Evolutionary conservation across 495 filamentous ascomycete genomes (phyloP).

Genomic region (Endocarpon pusillum): DNA sequence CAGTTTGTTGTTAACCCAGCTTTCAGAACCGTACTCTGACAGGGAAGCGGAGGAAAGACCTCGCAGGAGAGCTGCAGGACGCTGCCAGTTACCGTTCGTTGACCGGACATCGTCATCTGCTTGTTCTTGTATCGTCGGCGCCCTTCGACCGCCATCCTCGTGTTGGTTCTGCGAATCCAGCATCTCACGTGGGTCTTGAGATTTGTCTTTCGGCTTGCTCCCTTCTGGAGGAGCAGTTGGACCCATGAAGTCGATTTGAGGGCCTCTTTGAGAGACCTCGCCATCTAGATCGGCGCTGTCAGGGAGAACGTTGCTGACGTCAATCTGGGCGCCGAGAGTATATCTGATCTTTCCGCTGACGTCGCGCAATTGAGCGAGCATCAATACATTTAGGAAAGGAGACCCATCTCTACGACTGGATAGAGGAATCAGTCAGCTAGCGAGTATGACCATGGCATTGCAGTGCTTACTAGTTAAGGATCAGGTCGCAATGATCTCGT

Average conservation of each 20-base stretch:
- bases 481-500: conserved; percentile 46
- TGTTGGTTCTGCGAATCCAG: too few relatives aligned
- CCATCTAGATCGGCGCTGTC: conserved; percentile 7
- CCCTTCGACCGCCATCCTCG: too few relatives aligned
- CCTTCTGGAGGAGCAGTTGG: background rate
- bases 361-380: conserved; percentile 44
- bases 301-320: conserved; percentile 34
- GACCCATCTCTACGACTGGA: conserved; percentile 39
- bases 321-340: conserved; percentile 44
- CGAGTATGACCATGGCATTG: conserved; percentile 1
- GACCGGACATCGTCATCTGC: too few relatives aligned
- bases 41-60: conserved; percentile 6
- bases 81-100: too few relatives aligned
- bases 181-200: too few relatives aligned
- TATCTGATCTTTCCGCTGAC: conserved; percentile 42
- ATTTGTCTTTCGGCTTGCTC: conserved; percentile 4
- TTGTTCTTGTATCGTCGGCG: too few relatives aligned
- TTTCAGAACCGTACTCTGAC: too few relatives aligned
- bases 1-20: too few relatives aligned
- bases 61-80: conserved; percentile 4
- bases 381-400: conserved; percentile 49
- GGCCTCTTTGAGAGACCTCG: background rate
- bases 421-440: conserved; percentile 1
- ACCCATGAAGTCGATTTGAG: background rate
- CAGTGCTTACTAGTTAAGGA: conserved; percentile 46